These are phyloP conservation scores for Pythium insidiosum DNA, from an alignment of 352 stramenopile genomes.

Conservation along the genomic window DNA sequence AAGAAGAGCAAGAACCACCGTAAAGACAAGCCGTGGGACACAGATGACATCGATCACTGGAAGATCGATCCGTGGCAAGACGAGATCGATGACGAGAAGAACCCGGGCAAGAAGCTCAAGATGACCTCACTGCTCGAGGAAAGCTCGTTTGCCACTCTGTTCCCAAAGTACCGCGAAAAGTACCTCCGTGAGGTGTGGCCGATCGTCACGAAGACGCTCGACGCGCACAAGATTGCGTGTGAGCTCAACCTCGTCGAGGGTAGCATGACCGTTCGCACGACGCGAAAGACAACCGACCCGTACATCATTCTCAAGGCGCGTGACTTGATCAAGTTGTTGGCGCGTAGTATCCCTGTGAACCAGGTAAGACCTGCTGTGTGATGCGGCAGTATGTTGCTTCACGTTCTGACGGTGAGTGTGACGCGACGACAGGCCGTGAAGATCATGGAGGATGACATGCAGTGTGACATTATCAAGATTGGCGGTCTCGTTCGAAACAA, in stretches of 20 bases:
- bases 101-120: constrained; percentile 44
- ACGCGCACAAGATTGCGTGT: constrained; percentile 93
- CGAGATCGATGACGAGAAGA: constrained; percentile 77
- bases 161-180: constrained; percentile 99
- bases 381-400: too few relatives aligned
- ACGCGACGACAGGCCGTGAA: constrained; percentile 94
- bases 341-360: constrained; percentile 95
- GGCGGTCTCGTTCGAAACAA: constrained; percentile 98
- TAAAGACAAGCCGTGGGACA: constrained; percentile 99
- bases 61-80: constrained; percentile 89
- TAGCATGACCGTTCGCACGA: constrained; percentile 89
- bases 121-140: constrained; percentile 94
- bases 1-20: constrained; percentile 92
- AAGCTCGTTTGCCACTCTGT: constrained; percentile 98
- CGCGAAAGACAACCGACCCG: constrained; percentile 93
- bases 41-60: constrained; percentile 98
- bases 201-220: constrained; percentile 95
- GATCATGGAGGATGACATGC: constrained; percentile 97
- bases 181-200: constrained; percentile 99
- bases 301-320: constrained; percentile 98
- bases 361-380: constrained; percentile 46
- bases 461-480: constrained; percentile 99
- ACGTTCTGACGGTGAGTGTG: too few relatives aligned
- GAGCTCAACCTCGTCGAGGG: constrained; percentile 99
- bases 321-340: constrained; percentile 98